Percentiles rank a stretch among this genome's conserved stretches.
Conservation (phyloP, 78 protist species). For the Dictyostelium citrinum region DNA sequence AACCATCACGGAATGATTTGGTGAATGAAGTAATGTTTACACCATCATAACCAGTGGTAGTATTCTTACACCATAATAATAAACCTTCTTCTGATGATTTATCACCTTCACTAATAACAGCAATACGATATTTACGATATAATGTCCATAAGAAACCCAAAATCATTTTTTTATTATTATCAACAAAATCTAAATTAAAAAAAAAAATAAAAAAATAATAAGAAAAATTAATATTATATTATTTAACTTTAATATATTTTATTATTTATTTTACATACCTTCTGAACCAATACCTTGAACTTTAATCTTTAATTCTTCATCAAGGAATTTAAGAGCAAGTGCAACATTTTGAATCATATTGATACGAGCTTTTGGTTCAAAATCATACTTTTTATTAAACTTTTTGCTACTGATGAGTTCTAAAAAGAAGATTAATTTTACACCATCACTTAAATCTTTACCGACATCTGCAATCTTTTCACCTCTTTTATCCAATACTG, state of each 20-base stretch:
- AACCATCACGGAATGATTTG: slow-evolving; percentile 72
- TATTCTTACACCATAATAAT: slow-evolving; percentile 54
- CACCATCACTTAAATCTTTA: slow-evolving; percentile 66
- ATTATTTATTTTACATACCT: slow-evolving; percentile 71
- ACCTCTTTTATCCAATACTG: slow-evolving; percentile 60
- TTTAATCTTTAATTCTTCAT: slow-evolving; percentile 69
- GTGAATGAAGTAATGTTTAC: slow-evolving; percentile 51
- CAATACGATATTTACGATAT: slow-evolving; percentile 79
- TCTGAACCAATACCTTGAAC: slow-evolving; percentile 79
- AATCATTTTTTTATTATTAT: slow-evolving; percentile 75
- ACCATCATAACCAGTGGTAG: slow-evolving; percentile 59
- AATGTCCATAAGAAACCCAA: slow-evolving; percentile 77
- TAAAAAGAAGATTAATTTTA: slow-evolving; percentile 48
- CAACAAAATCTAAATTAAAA: slow-evolving; percentile 67
- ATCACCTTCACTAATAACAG: slow-evolving; percentile 73
- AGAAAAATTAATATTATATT: not conserved
- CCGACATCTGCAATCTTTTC: slow-evolving; percentile 49
- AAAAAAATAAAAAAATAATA: not conserved
- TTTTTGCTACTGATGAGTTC: slow-evolving; percentile 49
- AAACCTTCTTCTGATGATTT: slow-evolving; percentile 75
- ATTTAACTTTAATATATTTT: not conserved
- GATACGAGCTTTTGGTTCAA: slow-evolving; percentile 67
- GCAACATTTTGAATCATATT: slow-evolving; percentile 49
- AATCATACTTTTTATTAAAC: slow-evolving; percentile 45
- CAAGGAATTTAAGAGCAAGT: slow-evolving; percentile 55